Evolutionary conservation across 208 protist species (phyloP).

Genomic region (Strigomonas galati): DNA sequence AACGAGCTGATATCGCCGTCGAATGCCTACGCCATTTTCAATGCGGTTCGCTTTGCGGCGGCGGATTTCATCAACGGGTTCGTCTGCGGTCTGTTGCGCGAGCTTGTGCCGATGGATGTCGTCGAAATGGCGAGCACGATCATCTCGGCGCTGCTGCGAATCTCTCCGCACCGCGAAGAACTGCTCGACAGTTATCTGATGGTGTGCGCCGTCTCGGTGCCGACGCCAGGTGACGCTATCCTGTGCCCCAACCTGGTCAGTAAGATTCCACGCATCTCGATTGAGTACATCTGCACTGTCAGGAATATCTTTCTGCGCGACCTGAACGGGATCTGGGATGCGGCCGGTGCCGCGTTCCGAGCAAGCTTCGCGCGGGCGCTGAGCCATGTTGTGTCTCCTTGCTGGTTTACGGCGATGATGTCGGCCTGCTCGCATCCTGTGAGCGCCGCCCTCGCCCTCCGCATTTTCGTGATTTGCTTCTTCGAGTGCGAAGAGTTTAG

Average conservation of each 20-base stretch:
- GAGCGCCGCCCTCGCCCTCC: slow-evolving; percentile 41
- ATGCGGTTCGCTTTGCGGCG: slow-evolving; percentile 39
- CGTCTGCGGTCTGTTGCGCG: slow-evolving; percentile 51
- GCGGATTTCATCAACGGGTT: slow-evolving; percentile 67
- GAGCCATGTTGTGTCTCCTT: slow-evolving; percentile 30
- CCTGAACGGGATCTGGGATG: slow-evolving; percentile 40
- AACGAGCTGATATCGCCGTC: slow-evolving; percentile 27
- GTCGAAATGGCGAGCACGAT: slow-evolving; percentile 30
- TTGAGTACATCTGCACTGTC: background rate
- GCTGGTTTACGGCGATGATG: slow-evolving; percentile 55
- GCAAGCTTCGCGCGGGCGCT: slow-evolving; percentile 22
- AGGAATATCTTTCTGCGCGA: slow-evolving; percentile 20
- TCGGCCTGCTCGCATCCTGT: slow-evolving; percentile 40
- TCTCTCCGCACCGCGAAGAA: slow-evolving; percentile 22
- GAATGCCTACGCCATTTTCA: slow-evolving; percentile 40
- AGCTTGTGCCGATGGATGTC: slow-evolving; percentile 33
- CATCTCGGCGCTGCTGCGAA: slow-evolving; percentile 27
- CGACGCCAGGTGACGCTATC: slow-evolving; percentile 1
- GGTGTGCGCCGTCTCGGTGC: slow-evolving; percentile 38
- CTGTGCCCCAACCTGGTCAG: slow-evolving; percentile 10
- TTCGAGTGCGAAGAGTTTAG: slow-evolving; percentile 35
- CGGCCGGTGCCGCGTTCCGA: slow-evolving; percentile 14
- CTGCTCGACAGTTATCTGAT: slow-evolving; percentile 38
- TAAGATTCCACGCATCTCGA: background rate
- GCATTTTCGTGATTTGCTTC: slow-evolving; percentile 57